These are phyloP conservation scores for Phytopythium cucurbitacearum DNA, from an alignment of 352 stramenopile genomes.

Conservation along the genomic window DNA sequence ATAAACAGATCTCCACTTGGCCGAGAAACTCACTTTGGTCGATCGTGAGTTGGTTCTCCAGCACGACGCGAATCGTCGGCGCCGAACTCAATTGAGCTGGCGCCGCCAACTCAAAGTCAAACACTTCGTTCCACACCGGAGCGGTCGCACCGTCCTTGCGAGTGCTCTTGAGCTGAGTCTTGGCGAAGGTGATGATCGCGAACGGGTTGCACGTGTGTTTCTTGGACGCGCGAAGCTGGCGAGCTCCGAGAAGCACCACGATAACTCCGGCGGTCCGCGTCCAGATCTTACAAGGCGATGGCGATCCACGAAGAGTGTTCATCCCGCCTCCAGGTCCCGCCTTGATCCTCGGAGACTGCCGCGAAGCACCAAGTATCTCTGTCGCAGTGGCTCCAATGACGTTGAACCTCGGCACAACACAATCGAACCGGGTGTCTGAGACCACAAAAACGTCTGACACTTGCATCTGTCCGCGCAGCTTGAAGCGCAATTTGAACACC, in stretches of 20 bases:
- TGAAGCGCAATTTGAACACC: conserved; percentile 56
- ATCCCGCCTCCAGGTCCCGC: neutral
- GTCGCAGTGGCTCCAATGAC: conserved; percentile 39
- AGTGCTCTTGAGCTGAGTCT: conserved; percentile 53
- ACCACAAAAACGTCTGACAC: conserved; percentile 40
- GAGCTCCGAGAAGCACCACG: conserved; percentile 42
- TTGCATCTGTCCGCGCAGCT: conserved; percentile 71
- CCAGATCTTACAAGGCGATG: conserved; percentile 44
- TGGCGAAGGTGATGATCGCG: conserved; percentile 47
- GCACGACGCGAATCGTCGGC: conserved; percentile 26
- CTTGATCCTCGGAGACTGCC: neutral
- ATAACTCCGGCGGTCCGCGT: conserved; percentile 41
- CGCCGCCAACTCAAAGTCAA: conserved; percentile 62
- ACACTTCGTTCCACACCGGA: conserved; percentile 73
- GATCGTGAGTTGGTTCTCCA: conserved; percentile 64
- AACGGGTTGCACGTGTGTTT: conserved; percentile 79
- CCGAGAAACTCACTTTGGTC: conserved; percentile 68
- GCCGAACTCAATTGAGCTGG: neutral
- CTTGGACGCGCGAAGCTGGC: conserved; percentile 48
- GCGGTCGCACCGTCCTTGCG: conserved; percentile 61
- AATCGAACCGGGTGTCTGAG: conserved; percentile 42
- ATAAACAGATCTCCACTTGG: conserved; percentile 42
- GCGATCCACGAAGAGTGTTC: neutral
- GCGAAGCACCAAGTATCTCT: conserved; percentile 13
- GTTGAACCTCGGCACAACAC: conserved; percentile 60